phyloP scores from a whole-genome alignment of 2,329 filamentous ascomycete genomes.

The Neophaeococcomyces aloes region DNA sequence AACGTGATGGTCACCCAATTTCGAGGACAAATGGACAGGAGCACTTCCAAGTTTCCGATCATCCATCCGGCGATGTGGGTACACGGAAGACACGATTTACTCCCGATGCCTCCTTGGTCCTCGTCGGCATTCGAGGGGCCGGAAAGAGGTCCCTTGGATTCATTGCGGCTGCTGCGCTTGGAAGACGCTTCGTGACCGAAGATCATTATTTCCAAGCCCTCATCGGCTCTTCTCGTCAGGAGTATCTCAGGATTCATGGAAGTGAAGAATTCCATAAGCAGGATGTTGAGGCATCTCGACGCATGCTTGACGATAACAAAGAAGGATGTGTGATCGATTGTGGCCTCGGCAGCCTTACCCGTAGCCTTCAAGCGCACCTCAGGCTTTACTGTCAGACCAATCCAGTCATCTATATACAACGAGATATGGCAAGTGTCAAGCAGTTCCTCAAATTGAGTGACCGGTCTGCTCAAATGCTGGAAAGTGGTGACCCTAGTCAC shows the following conservation, averaged over 20 bases:
- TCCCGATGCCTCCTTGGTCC: constrained; percentile 31
- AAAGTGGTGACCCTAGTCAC: constrained; percentile 36
- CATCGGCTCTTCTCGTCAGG: constrained; percentile 33
- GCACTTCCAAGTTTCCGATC: not conserved
- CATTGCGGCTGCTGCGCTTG: constrained; percentile 33
- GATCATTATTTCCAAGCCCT: constrained; percentile 35
- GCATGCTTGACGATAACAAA: constrained; percentile 36
- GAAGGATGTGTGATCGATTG: constrained; percentile 35
- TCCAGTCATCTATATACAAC: constrained; percentile 33
- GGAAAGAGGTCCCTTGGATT: constrained; percentile 36
- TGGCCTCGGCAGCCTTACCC: constrained; percentile 34
- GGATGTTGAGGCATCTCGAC: constrained; percentile 33
- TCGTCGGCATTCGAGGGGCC: constrained; percentile 35
- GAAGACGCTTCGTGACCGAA: constrained; percentile 34
- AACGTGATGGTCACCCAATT: not conserved
- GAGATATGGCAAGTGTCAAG: constrained; percentile 32
- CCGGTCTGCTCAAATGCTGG: constrained; percentile 33
- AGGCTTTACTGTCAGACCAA: constrained; percentile 29
- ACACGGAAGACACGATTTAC: constrained; percentile 10
- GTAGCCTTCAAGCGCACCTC: constrained; percentile 32
- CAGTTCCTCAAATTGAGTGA: constrained; percentile 35
- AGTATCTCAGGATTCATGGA: constrained; percentile 31
- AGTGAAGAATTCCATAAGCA: constrained; percentile 34
- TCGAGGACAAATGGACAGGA: not conserved
- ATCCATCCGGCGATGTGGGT: not conserved